Conservation (phyloP, 2,329 filamentous ascomycete genomes). For the Colletotrichum sp. region DNA sequence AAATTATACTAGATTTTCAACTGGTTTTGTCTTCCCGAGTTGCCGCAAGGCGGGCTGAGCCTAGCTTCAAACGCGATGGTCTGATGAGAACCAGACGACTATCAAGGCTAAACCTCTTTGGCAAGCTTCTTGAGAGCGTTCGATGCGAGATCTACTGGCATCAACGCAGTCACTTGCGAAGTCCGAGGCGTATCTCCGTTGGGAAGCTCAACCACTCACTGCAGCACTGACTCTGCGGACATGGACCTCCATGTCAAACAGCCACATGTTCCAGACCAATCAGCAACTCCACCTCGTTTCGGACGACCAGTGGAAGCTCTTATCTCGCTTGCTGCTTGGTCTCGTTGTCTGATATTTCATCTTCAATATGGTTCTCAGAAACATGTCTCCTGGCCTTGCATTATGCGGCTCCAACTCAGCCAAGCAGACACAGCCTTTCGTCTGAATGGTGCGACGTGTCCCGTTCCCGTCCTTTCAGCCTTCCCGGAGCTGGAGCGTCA, state of each 20-base stretch:
- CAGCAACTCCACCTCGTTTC: neutral
- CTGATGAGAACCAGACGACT: neutral
- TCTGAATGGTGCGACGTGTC: slow-evolving; percentile 11
- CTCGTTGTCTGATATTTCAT: neutral
- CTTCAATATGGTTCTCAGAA: neutral
- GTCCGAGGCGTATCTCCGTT: neutral
- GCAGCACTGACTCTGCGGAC: neutral
- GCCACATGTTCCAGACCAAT: neutral
- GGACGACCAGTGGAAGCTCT: neutral
- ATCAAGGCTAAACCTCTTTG: neutral
- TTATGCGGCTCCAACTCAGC: neutral
- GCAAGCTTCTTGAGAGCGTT: neutral
- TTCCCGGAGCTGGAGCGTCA: neutral
- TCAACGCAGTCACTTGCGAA: neutral
- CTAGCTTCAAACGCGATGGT: neutral
- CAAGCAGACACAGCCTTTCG: slow-evolving; percentile 1
- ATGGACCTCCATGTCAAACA: slow-evolving; percentile 11
- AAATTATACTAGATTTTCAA: neutral
- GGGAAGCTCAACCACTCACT: neutral
- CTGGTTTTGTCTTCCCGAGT: neutral
- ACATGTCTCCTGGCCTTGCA: neutral
- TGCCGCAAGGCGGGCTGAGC: neutral
- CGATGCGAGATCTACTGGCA: neutral
- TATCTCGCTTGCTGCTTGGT: neutral
- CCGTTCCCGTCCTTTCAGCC: slow-evolving; percentile 1